Percentiles rank a stretch among this genome's conserved stretches.
Evolutionary conservation across 495 filamentous ascomycete species (phyloP).

Genomic region (Sordaria brevicollis): DNA sequence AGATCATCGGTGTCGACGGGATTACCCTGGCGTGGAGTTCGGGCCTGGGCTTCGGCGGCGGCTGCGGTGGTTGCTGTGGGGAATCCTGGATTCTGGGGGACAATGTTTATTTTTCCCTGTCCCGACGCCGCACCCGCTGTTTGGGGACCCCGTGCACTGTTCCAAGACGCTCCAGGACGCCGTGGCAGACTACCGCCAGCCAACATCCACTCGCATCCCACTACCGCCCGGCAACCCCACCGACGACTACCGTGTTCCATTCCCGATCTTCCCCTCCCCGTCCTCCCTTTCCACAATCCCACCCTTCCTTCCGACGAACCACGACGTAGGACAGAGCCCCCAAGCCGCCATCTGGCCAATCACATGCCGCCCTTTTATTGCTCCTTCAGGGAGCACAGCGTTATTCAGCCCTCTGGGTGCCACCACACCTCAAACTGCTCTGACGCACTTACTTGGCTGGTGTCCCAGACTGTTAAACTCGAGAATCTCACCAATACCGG

Average conservation of each 20-base stretch:
- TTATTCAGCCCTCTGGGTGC: background rate
- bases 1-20: background rate
- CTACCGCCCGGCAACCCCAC: conserved; percentile 28
- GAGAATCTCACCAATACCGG: background rate
- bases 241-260: conserved; percentile 29
- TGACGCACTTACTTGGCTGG: background rate
- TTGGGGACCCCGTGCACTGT: background rate
- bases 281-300: background rate
- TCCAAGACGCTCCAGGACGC: background rate
- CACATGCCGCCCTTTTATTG: background rate
- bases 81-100: background rate
- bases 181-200: background rate
- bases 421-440: background rate
- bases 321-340: background rate
- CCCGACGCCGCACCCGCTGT: background rate
- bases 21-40: background rate
- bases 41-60: background rate
- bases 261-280: conserved; percentile 17
- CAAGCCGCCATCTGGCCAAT: background rate
- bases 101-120: background rate
- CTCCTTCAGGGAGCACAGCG: background rate
- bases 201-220: background rate
- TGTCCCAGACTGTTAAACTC: background rate
- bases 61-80: background rate
- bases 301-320: background rate